Conservation (phyloP, 257 asterid genomes). For the Solanum clarkiae region DNA sequence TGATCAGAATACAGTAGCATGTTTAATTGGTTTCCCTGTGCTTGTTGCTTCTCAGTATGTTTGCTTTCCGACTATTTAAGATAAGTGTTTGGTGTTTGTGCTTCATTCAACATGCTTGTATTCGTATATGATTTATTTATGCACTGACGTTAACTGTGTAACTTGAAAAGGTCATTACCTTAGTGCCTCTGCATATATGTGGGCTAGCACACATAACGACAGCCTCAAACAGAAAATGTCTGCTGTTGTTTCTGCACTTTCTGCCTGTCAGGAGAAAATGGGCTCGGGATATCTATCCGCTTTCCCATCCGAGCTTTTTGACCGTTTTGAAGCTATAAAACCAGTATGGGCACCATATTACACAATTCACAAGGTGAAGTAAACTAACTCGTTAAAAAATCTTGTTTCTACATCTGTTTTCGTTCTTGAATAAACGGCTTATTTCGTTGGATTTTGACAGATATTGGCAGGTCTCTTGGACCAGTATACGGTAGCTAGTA, state of each 20-base stretch:
- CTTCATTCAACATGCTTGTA: not conserved
- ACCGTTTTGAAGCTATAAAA: slow-evolving; percentile 54
- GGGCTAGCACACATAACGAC: slow-evolving; percentile 83
- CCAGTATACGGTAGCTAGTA: slow-evolving; percentile 56
- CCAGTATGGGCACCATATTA: slow-evolving; percentile 96
- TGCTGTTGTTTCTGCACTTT: slow-evolving; percentile 41
- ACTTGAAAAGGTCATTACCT: slow-evolving; percentile 55
- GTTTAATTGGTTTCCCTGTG: not conserved
- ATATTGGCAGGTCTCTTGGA: slow-evolving; percentile 87
- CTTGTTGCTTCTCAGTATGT: not conserved
- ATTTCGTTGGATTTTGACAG: slow-evolving; percentile 11
- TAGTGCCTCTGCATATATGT: slow-evolving; percentile 84
- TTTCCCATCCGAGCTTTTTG: slow-evolving; percentile 60
- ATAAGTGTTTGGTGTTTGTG: not conserved
- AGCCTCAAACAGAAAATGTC: slow-evolving; percentile 44
- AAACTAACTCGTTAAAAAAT: not conserved
- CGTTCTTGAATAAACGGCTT: not conserved
- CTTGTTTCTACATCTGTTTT: not conserved
- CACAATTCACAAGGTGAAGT: slow-evolving; percentile 74
- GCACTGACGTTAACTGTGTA: not conserved
- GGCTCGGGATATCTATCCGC: slow-evolving; percentile 87
- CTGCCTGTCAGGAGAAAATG: slow-evolving; percentile 50
- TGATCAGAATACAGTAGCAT: not conserved
- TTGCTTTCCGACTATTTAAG: not conserved
- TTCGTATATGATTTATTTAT: not conserved